Evolutionary conservation across 2,329 filamentous ascomycete species (phyloP).

Genomic region (Lecanosticta acicola): DNA sequence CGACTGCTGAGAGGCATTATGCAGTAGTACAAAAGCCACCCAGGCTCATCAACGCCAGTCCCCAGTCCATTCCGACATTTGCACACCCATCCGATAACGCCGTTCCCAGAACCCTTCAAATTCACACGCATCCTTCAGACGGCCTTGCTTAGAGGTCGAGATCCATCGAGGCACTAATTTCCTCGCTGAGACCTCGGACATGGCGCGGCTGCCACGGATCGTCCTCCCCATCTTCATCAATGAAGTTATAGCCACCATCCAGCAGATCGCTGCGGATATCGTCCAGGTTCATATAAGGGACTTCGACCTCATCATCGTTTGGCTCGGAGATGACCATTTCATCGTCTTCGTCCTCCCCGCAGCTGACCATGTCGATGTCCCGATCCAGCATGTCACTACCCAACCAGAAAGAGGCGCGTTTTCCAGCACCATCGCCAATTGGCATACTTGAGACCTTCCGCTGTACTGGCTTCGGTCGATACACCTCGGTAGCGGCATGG

Average conservation of each 20-base stretch:
- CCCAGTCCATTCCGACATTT: conserved; percentile 2
- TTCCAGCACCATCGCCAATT: conserved; percentile 58
- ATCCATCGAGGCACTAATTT: conserved; percentile 31
- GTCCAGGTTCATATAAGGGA: conserved; percentile 32
- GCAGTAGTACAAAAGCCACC: neutral
- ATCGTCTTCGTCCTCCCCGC: conserved; percentile 32
- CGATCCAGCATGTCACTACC: conserved; percentile 52
- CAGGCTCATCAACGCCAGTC: neutral
- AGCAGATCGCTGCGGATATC: conserved; percentile 32
- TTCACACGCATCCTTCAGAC: neutral
- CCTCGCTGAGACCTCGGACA: conserved; percentile 29
- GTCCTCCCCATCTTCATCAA: conserved; percentile 22
- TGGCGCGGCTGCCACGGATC: conserved; percentile 13
- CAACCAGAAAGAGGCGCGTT: conserved; percentile 84
- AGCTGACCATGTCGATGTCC: conserved; percentile 23
- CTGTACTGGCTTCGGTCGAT: conserved; percentile 34
- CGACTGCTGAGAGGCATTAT: conserved; percentile 5
- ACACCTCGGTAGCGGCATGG: conserved; percentile 38
- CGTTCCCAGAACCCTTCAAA: neutral
- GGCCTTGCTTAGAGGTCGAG: conserved; percentile 15
- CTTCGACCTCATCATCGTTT: conserved; percentile 31
- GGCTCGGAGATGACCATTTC: conserved; percentile 22
- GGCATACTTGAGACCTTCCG: conserved; percentile 27
- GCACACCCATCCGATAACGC: neutral
- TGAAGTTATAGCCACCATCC: conserved; percentile 25